These are phyloP conservation scores for Wilcoxina mikolae DNA, from an alignment of 495 filamentous ascomycete species.

Conservation along the genomic window DNA sequence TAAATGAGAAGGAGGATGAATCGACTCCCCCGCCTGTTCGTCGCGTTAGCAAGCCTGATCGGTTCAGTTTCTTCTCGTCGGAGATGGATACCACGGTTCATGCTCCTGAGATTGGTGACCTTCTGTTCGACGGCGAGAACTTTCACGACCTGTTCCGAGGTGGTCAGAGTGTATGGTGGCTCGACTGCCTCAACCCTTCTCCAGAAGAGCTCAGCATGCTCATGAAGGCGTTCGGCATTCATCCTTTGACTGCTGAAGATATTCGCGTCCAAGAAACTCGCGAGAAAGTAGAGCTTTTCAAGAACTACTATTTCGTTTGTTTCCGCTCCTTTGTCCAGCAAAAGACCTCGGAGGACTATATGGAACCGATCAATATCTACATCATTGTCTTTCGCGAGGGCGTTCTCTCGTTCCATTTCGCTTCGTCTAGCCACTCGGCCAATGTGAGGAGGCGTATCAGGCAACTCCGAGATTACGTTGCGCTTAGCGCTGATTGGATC, in stretches of 20 bases:
- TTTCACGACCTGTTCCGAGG: slow-evolving; percentile 81
- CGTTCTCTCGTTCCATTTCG: slow-evolving; percentile 90
- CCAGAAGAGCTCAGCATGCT: slow-evolving; percentile 85
- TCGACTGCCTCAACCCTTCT: slow-evolving; percentile 80
- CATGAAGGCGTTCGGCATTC: slow-evolving; percentile 83
- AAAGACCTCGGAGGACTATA: slow-evolving; percentile 65
- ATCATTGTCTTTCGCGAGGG: slow-evolving; percentile 93
- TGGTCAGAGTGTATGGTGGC: slow-evolving; percentile 88
- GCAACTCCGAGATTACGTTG: slow-evolving; percentile 85
- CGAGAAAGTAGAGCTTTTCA: slow-evolving; percentile 95
- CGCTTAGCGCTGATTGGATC: slow-evolving; percentile 91
- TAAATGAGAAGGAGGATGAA: slow-evolving; percentile 15
- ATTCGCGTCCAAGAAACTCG: slow-evolving; percentile 94
- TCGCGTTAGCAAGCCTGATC: slow-evolving; percentile 44
- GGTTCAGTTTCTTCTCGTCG: slow-evolving; percentile 93
- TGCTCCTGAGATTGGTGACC: slow-evolving; percentile 69
- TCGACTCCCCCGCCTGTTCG: slow-evolving; percentile 19
- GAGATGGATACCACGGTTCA: slow-evolving; percentile 83
- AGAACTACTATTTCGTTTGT: slow-evolving; percentile 95
- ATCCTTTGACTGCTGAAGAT: slow-evolving; percentile 87
- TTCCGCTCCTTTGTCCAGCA: slow-evolving; percentile 97
- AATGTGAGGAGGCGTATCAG: slow-evolving; percentile 88
- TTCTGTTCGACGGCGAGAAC: slow-evolving; percentile 74
- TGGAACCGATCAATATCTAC: slow-evolving; percentile 95
- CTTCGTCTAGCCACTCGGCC: slow-evolving; percentile 79